These are phyloP conservation scores for Eucalyptus erythrocorys DNA, from an alignment of 345 rosid species.

Conservation along the genomic window DNA sequence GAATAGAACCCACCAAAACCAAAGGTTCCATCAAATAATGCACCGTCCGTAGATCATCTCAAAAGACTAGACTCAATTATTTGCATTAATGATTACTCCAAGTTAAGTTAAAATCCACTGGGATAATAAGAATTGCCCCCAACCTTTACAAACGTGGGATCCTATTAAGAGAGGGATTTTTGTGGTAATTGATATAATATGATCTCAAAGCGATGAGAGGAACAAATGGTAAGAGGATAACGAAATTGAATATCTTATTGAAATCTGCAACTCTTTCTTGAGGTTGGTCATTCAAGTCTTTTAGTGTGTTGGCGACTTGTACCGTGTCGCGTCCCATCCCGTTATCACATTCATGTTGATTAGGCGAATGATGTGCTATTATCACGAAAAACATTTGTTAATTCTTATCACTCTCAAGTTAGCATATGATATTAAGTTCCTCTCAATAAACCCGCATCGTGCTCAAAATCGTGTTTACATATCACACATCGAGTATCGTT, in stretches of 20 bases:
- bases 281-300: background rate
- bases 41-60: background rate
- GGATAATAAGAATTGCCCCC: background rate
- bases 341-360: fast-evolving
- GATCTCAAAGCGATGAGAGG: background rate
- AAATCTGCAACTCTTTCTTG: fast-evolving
- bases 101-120: background rate
- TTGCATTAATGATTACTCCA: background rate
- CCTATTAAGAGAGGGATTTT: background rate
- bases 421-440: background rate
- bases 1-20: background rate
- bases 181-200: background rate
- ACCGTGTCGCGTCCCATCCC: fast-evolving
- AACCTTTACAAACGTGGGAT: background rate
- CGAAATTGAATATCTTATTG: background rate
- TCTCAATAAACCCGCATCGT: fast-evolving
- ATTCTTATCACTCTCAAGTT: background rate
- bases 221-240: background rate
- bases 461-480: background rate
- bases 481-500: background rate
- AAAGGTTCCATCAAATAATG: background rate
- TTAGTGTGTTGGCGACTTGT: fast-evolving
- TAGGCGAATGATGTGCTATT: background rate
- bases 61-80: background rate
- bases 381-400: background rate